Evolutionary conservation across 1,139 yeast genomes (phyloP).

Genomic region (Schwanniomyces etchellsii): DNA sequence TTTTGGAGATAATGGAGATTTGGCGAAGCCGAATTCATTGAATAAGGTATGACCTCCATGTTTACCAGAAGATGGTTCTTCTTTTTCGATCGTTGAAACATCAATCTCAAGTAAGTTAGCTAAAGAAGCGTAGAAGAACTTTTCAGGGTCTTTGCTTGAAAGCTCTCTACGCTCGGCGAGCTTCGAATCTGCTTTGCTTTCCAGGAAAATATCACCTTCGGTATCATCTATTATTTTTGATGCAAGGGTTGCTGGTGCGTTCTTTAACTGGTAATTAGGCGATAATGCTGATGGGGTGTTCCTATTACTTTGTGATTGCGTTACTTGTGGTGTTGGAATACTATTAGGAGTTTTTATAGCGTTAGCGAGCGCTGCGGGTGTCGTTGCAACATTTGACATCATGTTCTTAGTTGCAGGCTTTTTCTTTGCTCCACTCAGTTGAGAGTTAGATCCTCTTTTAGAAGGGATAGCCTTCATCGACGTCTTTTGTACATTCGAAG

Average conservation of each 20-base stretch:
- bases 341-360: constrained; percentile 43
- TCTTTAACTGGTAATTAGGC: constrained; percentile 20
- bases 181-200: constrained; percentile 25
- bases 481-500: constrained; percentile 10
- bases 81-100: constrained; percentile 15
- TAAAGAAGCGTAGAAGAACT: constrained; percentile 46
- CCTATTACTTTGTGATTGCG: constrained; percentile 30
- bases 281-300: constrained; percentile 40
- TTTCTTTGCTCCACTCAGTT: constrained; percentile 15
- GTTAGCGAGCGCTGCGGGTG: constrained; percentile 37
- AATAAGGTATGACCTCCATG: not conserved
- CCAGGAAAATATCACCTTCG: constrained; percentile 20
- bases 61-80: not conserved
- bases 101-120: constrained; percentile 46
- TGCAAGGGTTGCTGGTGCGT: constrained; percentile 7
- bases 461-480: constrained; percentile 8
- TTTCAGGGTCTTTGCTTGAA: constrained; percentile 41
- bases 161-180: constrained; percentile 42
- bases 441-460: constrained; percentile 14
- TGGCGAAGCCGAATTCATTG: constrained; percentile 11
- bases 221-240: constrained; percentile 14
- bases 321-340: constrained; percentile 39
- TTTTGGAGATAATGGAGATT: constrained; percentile 32
- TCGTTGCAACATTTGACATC: constrained; percentile 31
- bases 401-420: constrained; percentile 26